Base-by-base conservation (phyloP, 441 rosid species). In the Pelargonium citronellum region DNA sequence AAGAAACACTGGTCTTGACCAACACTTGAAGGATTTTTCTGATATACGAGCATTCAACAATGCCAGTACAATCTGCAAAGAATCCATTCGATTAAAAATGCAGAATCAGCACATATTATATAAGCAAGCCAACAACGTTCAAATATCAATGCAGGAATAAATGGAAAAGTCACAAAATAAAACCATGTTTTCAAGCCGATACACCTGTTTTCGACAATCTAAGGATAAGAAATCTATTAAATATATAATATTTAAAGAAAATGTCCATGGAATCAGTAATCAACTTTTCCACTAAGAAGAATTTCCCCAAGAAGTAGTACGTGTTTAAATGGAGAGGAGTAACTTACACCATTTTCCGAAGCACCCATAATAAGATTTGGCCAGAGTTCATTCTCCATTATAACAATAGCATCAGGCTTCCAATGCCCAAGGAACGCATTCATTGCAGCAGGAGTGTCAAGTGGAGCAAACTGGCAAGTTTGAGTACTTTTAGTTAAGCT, bases 341-440 rank as follows among this genome's bases (percentile, higher is more conserved):
- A 72, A 90, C 86, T 83, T 81, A 94, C 99, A 60, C 77, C 82
- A 80, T 79, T 80, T 75, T 76, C 78, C 27, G 96, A 79, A 81
- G 96, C 88, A 72, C 69, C 61, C 82, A 95, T 80, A 41, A 95
- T 83, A 66, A 95, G 94, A 78, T 95, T 95, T 37, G 97, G 99
- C 96, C 97, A 95, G 27, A 95, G 77, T 77, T 91, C 99, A 55
- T 86, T 90, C 85, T 95, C 99, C 86, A 95, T 69, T 66, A 95
- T 69, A 66, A 95, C 60, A 75, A 89, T 80, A 15, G 87, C 87
- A 78, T 39, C 83, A 34, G 99, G 97, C 77, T 86, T 89, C 99
- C 99, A 94, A 60, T 89, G 66, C 58, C 73, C 75, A 71, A 91
- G 88, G 75, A 94, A 94, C 74, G 89, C 80, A 34, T 89, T 87